Percentiles rank a stretch among this genome's conserved stretches.
phyloP scores from a whole-genome alignment of 129 eudicot genomes.

The Escallonia herrerae region DNA sequence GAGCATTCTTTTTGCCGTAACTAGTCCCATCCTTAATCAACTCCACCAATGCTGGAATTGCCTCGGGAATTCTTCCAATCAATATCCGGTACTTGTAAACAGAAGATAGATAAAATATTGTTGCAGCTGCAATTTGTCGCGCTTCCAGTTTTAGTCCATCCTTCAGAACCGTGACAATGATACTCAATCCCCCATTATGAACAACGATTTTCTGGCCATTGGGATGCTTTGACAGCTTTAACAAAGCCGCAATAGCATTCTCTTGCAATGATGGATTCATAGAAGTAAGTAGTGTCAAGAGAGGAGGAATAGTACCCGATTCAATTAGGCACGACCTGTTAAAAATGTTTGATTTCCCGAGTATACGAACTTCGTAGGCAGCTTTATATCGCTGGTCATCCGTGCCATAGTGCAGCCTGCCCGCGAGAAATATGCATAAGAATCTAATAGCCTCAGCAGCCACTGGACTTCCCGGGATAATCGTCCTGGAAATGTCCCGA shows the following conservation, averaged over 20 bases:
- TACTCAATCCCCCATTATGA: conserved; percentile 36
- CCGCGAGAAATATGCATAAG: conserved; percentile 33
- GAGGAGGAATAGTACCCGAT: conserved; percentile 48
- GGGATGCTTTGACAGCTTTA: conserved; percentile 71
- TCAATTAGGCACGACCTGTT: conserved; percentile 53
- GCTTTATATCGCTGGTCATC: conserved; percentile 39
- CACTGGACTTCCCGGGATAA: conserved; percentile 49
- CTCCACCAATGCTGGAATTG: conserved; percentile 50
- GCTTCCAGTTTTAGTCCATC: conserved; percentile 52
- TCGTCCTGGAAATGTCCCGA: conserved; percentile 49
- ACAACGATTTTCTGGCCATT: conserved; percentile 51
- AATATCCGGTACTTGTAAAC: conserved; percentile 35
- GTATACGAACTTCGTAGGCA: conserved; percentile 63
- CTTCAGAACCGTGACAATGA: conserved; percentile 35
- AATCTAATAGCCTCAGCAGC: conserved; percentile 52
- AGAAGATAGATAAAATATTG: conserved; percentile 61
- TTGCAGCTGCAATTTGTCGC: conserved; percentile 71
- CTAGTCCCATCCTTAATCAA: conserved; percentile 44
- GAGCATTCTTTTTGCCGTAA: conserved; percentile 65
- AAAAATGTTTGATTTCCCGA: conserved; percentile 57
- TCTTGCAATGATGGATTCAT: conserved; percentile 52
- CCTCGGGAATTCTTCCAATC: conserved; percentile 45
- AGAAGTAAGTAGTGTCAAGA: conserved; percentile 44
- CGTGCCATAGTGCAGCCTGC: conserved; percentile 35
- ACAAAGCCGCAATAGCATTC: conserved; percentile 58